Evolutionary conservation across 495 filamentous ascomycete species (phyloP), one percentile per base, ranked within the genome.

Genomic region (Tuber melanosporum): DNA sequence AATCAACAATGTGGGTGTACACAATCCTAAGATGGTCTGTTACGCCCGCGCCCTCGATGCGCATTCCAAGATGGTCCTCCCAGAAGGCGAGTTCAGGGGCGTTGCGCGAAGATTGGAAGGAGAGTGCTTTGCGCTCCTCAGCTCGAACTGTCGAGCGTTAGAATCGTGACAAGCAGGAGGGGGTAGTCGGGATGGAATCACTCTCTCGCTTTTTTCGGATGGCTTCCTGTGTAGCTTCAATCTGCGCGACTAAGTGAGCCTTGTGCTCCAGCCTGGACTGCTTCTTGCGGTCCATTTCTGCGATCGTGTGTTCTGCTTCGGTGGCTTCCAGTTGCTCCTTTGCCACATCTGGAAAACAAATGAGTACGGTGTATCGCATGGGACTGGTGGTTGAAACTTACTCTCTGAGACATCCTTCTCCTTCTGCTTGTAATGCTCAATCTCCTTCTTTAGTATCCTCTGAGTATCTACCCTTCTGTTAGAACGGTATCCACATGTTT

Each of bases 11-110:
- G 84, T 97, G 92, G n/a, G 89, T 93, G 83, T 92, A 99, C 7
- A 94, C 89, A 86, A 99, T 97, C 84, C 94, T 96, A 77, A 99
- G 86, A 52, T 92, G 87, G 85, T 98, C 94, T 74, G 92, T 90
- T 72, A 88, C 87, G 0, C 95, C 95, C 0, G 92, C 92, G 6
- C 95, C 95, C 84, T 98, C 94, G 83, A 99, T 95, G 72, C 91
- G 87, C 86, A 98, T 81, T 76, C 95, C 92, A 77, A 99, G 86
- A 83, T 93, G 93, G 75, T 92, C 91, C 82, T 96, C 91, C 96
- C 96, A 99, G 84, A 99, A 98, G 57, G 93, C 91, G 57, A 98
- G 87, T 84, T 99, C 95, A 3, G 95, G 95, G 69, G 91, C 88
- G 84, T 98, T 97, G 77, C 92, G 91, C 66, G 93, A 88, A 49